Conservation (phyloP, 805 yeast genomes). For the Candida sakaeoensis region DNA sequence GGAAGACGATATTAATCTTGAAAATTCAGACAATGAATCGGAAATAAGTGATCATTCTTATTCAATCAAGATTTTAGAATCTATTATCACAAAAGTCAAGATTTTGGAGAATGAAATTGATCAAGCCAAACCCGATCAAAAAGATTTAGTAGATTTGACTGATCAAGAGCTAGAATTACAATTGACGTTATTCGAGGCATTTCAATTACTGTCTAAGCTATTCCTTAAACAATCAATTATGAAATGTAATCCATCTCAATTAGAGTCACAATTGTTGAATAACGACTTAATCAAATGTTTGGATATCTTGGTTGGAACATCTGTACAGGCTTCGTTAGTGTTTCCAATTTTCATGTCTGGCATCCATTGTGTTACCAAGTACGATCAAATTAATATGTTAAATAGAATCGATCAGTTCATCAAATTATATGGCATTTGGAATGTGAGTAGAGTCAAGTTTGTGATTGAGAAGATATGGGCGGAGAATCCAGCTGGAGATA, state of each 20-base stretch:
- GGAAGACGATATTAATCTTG: conserved; percentile 7
- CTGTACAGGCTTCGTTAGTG: conserved; percentile 66
- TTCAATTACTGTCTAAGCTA: conserved; percentile 64
- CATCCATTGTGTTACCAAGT: conserved; percentile 53
- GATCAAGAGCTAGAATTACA: conserved; percentile 60
- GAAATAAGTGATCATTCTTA: conserved; percentile 23
- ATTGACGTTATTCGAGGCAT: conserved; percentile 65
- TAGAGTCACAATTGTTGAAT: conserved; percentile 59
- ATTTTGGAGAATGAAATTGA: conserved; percentile 49
- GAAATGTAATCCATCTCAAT: conserved; percentile 54
- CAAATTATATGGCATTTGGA: conserved; percentile 65
- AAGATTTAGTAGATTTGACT: conserved; percentile 37
- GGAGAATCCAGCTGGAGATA: conserved; percentile 48
- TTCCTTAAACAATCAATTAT: conserved; percentile 66
- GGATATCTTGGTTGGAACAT: conserved; percentile 59
- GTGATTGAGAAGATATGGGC: conserved; percentile 50
- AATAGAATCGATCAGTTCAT: conserved; percentile 53
- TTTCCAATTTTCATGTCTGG: conserved; percentile 81
- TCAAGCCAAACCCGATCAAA: conserved; percentile 48
- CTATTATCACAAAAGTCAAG: conserved; percentile 28
- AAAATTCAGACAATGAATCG: conserved; percentile 16
- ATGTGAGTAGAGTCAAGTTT: conserved; percentile 43
- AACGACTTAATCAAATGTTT: conserved; percentile 53
- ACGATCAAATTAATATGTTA: conserved; percentile 51
- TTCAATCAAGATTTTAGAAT: conserved; percentile 18